Conservation (phyloP, 768 basidiomycete genomes). For the Mycena galopus region DNA sequence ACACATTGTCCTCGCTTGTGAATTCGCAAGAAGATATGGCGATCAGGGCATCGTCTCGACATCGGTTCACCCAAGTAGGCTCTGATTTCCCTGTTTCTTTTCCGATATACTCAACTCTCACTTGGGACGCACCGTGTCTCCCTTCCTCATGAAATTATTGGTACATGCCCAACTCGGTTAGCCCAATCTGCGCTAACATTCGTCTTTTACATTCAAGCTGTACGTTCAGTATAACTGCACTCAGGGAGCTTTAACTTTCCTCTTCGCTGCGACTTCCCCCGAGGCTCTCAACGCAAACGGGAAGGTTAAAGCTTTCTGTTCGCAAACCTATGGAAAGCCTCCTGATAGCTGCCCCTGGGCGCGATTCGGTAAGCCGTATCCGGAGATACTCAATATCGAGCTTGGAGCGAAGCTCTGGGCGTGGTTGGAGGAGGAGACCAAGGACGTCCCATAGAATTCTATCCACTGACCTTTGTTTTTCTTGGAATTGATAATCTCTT, state of each 20-base stretch:
- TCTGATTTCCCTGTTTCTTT: background rate
- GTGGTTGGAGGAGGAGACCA: slow-evolving; percentile 2
- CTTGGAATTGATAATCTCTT: too few species aligned
- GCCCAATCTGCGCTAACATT: background rate
- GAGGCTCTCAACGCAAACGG: slow-evolving; percentile 1
- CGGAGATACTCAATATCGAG: background rate
- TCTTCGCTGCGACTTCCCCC: background rate
- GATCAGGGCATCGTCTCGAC: slow-evolving; percentile 12
- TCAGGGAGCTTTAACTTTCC: background rate
- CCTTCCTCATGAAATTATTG: background rate
- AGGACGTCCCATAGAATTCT: background rate
- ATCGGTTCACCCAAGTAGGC: background rate
- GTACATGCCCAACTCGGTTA: background rate
- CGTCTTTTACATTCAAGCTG: too few species aligned
- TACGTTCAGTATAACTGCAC: background rate
- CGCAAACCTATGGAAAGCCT: background rate
- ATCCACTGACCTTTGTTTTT: background rate
- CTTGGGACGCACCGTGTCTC: background rate
- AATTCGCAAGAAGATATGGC: background rate
- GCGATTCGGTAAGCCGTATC: background rate
- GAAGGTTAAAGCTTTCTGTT: background rate
- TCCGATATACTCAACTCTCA: background rate
- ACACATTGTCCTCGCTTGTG: background rate
- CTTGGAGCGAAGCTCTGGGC: background rate
- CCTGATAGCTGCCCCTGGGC: background rate